Evolutionary conservation across 768 basidiomycete species (phyloP), one percentile per base, ranked within the genome.

Genomic region (Cytidiella melzeri): DNA sequence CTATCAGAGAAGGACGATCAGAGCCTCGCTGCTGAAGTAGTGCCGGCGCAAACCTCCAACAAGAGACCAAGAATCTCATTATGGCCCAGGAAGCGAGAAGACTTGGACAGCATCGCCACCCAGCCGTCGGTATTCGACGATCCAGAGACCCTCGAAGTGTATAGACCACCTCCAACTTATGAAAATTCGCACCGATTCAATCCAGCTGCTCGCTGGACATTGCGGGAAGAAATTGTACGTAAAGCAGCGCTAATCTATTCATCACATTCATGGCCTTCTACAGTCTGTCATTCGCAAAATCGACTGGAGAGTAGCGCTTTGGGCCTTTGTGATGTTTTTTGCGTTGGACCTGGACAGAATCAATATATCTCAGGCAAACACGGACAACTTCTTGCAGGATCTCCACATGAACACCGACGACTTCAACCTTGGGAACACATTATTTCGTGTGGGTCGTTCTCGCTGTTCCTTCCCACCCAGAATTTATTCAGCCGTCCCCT

Each of bases 161-260:
- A 81, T 60, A 68, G 72, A 0, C 81, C 80, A 2, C 76, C 75
- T 6, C 63, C 73, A 4, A 54, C 65, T 45, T 83, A 79, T 49
- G 82, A 84, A 64, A 83, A 83, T 56, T 56, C 72, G 5, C 79
- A 79, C 55, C 73, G 82, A 1, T 85, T 88, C 56, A 79, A 87
- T 58, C 77, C 80, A 1, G 44, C 63, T 13, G 83, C 82, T 18
- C 74, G 83, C 6, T 87, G 84, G 84, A 84, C 84, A 7, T 83
- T 77, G 76, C 60, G 79, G 36, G 83, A 87, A 62, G 84, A 87
- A 64, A 69, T 69, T 62, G 76, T 77, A 48, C 46, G 70, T 38
- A 18, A 1, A 28, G 20, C 4, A 12, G 5, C 26, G n/a, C 15
- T 52, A 21, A n/a, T n/a, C n/a, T n/a, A n/a, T n/a, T n/a, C n/a